phyloP scores from a whole-genome alignment of 2,329 filamentous ascomycete species.

The Fusarium marasasianum region DNA sequence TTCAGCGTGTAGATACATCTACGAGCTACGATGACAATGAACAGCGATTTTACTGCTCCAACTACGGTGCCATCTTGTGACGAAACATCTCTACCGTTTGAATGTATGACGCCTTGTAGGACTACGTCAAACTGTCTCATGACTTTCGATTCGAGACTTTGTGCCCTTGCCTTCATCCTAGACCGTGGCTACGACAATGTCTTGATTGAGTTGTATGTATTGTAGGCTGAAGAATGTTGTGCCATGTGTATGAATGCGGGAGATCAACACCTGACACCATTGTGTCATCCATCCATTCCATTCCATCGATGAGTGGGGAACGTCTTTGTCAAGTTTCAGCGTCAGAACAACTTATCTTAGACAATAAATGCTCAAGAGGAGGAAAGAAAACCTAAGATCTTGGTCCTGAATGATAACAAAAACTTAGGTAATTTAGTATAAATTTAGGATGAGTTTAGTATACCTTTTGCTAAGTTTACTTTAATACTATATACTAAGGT shows the following conservation, averaged over 20 bases:
- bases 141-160: not conserved
- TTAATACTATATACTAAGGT: too few relatives aligned
- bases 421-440: too few relatives aligned
- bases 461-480: too few relatives aligned
- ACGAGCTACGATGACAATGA: slow-evolving; percentile 43
- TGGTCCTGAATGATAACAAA: too few relatives aligned
- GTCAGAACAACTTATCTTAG: not conserved
- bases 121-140: not conserved
- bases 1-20: slow-evolving; percentile 30
- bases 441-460: too few relatives aligned
- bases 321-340: not conserved
- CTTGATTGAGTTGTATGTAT: not conserved
- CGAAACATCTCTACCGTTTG: not conserved
- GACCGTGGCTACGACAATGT: not conserved
- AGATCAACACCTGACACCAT: not conserved
- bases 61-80: not conserved
- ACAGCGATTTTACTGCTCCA: slow-evolving; percentile 23
- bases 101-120: not conserved
- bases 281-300: not conserved
- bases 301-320: not conserved
- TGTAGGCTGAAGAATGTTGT: slow-evolving; percentile 3
- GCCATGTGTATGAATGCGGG: not conserved
- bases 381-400: too few relatives aligned
- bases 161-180: not conserved
- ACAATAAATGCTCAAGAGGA: not conserved